These are phyloP conservation scores for Ulvella scutata DNA, from an alignment of 139 green algal genomes.

Conservation along the genomic window DNA sequence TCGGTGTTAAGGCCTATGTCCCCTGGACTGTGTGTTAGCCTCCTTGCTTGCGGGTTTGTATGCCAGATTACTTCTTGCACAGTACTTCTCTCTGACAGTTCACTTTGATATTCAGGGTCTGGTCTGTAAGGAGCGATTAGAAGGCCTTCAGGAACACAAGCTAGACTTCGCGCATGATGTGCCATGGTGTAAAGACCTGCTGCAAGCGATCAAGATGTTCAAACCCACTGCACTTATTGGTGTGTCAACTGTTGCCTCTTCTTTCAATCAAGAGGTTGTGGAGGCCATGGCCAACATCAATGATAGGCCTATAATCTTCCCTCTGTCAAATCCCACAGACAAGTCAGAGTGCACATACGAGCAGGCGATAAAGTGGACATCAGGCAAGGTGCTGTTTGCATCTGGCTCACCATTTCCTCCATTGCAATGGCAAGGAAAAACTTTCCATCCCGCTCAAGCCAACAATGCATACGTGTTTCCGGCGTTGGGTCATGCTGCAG, in stretches of 20 bases:
- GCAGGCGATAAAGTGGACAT: conserved; percentile 43
- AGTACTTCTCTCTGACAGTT: no score
- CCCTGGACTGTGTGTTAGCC: no score
- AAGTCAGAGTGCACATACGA: conserved; percentile 76
- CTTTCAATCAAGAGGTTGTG: conserved; percentile 52
- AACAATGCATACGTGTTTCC: conserved; percentile 80
- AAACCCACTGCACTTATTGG: conserved; percentile 44
- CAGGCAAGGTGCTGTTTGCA: conserved; percentile 65
- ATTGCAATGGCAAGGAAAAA: conserved; percentile 11
- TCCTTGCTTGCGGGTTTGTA: no score
- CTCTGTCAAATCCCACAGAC: conserved; percentile 81
- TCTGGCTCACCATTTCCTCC: conserved; percentile 1
- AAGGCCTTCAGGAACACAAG: conserved; percentile 66
- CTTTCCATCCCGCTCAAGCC: conserved; percentile 28
- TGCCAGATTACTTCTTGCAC: no score
- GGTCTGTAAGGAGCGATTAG: neutral
- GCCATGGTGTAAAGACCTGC: conserved; percentile 18
- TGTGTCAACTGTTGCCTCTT: conserved; percentile 23
- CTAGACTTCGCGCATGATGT: conserved; percentile 62
- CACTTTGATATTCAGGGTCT: neutral
- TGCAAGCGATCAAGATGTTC: conserved; percentile 20
- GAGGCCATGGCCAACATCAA: conserved; percentile 35
- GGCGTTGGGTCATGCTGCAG: conserved; percentile 44
- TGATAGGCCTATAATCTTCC: conserved; percentile 71
- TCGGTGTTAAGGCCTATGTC: no score